Evolutionary conservation across 306 rosid genomes (phyloP).

Genomic region (Sophora flavescens): DNA sequence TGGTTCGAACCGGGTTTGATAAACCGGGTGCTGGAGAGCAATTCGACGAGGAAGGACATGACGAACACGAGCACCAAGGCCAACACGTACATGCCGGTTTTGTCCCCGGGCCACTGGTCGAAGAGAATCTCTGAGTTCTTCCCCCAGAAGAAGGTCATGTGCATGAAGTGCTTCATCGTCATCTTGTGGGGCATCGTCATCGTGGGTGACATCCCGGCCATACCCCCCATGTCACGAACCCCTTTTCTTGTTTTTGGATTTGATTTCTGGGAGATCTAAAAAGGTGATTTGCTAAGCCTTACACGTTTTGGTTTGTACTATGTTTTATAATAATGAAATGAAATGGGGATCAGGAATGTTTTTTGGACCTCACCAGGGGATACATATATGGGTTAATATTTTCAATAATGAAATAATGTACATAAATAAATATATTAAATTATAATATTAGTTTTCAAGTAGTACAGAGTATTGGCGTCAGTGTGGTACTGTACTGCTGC

Average conservation of each 20-base stretch:
- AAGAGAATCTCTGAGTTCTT: constrained; percentile 63
- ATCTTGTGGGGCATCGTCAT: constrained; percentile 33
- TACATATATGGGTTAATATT: too few species aligned
- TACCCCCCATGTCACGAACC: constrained; percentile 31
- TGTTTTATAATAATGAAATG: too few species aligned
- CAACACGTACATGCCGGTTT: constrained; percentile 64
- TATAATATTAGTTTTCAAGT: too few species aligned
- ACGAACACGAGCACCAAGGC: constrained; percentile 64
- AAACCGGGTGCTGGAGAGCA: constrained; percentile 59
- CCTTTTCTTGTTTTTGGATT: not conserved
- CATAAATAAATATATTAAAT: too few species aligned
- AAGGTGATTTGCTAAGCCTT: not conserved
- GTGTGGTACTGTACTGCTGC: not conserved
- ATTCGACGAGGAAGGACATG: constrained; percentile 61
- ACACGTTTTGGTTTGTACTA: not conserved
- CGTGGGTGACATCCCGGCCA: constrained; percentile 1
- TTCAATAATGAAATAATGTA: too few species aligned
- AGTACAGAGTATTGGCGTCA: not conserved
- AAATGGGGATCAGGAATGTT: too few species aligned
- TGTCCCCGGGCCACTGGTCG: constrained; percentile 68
- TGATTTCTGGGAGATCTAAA: too few species aligned
- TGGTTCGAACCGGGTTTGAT: constrained; percentile 52
- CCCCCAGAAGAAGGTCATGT: constrained; percentile 97
- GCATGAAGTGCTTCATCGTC: constrained; percentile 69
- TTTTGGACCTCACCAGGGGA: too few species aligned